These are phyloP conservation scores for Chaetomium cochliodes DNA, from an alignment of 495 filamentous ascomycete species.

Conservation along the genomic window DNA sequence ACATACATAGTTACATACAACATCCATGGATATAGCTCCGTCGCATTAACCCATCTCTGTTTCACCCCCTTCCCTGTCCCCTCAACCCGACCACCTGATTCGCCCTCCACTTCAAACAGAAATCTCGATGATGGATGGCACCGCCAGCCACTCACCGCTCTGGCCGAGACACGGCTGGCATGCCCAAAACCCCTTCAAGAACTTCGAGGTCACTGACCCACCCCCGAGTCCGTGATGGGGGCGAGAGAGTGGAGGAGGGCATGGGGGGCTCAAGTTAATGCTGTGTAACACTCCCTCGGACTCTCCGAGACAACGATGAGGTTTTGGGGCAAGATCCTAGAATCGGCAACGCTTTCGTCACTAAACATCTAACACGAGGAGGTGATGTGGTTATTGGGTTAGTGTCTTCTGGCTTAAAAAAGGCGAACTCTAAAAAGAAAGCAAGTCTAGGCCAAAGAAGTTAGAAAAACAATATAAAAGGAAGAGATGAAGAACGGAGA, in stretches of 20 bases:
- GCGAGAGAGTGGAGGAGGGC: not conserved
- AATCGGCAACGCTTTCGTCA: too few relatives aligned
- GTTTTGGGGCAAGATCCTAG: too few relatives aligned
- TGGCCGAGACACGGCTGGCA: not conserved
- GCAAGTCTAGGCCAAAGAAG: too few relatives aligned
- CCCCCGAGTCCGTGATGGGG: not conserved
- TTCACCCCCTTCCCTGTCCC: not conserved
- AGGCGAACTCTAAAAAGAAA: too few relatives aligned
- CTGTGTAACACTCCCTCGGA: constrained; percentile 8
- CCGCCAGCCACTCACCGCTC: not conserved
- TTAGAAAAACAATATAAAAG: too few relatives aligned
- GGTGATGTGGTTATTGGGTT: too few relatives aligned
- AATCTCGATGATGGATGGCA: not conserved
- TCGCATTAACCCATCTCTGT: not conserved
- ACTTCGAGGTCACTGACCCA: not conserved
- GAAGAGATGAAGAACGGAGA: too few relatives aligned
- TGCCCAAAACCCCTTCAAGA: not conserved
- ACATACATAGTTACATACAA: too few relatives aligned
- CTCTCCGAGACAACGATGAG: too few relatives aligned
- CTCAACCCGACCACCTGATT: not conserved
- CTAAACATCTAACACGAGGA: too few relatives aligned
- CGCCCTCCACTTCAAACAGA: not conserved
- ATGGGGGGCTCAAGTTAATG: not conserved
- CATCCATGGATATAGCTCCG: not conserved
- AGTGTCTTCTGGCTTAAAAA: too few relatives aligned